Evolutionary conservation across 225 moss, liverwort and hornwort genomes (phyloP).

Genomic region (Asterella californica): DNA sequence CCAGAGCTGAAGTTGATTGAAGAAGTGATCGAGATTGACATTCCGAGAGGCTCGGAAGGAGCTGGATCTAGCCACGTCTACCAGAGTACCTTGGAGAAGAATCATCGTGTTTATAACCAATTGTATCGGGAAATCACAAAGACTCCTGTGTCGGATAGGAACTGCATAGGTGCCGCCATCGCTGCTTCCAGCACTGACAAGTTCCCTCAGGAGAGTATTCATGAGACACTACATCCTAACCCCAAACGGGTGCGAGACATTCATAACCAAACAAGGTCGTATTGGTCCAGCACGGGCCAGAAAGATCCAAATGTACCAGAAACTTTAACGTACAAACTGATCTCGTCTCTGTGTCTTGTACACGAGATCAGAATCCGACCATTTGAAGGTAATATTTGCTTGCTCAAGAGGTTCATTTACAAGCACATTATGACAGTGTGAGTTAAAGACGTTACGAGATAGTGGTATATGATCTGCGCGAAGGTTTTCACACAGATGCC

Average conservation of each 20-base stretch:
- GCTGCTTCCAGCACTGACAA: conserved; percentile 84
- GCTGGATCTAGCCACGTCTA: conserved; percentile 56
- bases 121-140: conserved; percentile 49
- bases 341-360: conserved; percentile 66
- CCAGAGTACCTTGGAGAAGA: conserved; percentile 49
- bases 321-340: conserved; percentile 64
- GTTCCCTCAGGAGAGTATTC: conserved; percentile 68
- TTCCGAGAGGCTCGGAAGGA: conserved; percentile 40
- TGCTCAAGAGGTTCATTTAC: neutral
- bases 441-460: neutral
- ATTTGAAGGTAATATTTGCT: conserved; percentile 52
- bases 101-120: conserved; percentile 58
- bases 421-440: neutral
- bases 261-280: conserved; percentile 48
- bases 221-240: conserved; percentile 61
- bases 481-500: neutral
- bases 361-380: conserved; percentile 69
- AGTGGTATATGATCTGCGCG: neutral
- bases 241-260: conserved; percentile 28
- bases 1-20: conserved; percentile 55
- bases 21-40: conserved; percentile 46
- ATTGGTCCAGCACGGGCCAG: conserved; percentile 78
- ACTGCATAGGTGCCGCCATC: conserved; percentile 58
- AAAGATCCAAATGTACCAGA: conserved; percentile 52
- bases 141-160: conserved; percentile 42